A percentile compares a stretch with the other conserved stretches of the same genome.
Conservation (phyloP, 2,329 filamentous ascomycete genomes). For the Colletotrichum liaoningense region DNA sequence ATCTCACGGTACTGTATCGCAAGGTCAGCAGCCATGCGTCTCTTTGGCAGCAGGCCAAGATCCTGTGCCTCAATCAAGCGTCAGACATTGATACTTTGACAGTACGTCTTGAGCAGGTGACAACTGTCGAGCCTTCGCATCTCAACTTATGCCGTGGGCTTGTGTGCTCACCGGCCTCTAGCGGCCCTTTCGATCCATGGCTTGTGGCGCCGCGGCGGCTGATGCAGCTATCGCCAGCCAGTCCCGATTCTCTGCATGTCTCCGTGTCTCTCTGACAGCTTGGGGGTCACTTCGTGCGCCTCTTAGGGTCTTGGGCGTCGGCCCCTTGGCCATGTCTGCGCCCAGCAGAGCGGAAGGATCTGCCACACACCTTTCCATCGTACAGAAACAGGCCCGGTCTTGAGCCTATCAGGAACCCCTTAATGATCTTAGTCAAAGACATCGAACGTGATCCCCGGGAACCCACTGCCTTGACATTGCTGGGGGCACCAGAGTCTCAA, state of each 20-base stretch:
- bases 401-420: slow-evolving; percentile 26
- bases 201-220: slow-evolving; percentile 26
- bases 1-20: slow-evolving; percentile 6
- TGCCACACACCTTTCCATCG: slow-evolving; percentile 18
- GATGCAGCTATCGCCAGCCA: slow-evolving; percentile 33
- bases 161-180: not conserved
- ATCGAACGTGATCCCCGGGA: not conserved
- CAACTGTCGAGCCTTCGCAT: not conserved
- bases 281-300: slow-evolving; percentile 16
- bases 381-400: slow-evolving; percentile 12
- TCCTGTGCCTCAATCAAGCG: not conserved
- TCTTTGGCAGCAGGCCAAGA: not conserved
- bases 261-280: slow-evolving; percentile 2
- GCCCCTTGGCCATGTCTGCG: slow-evolving; percentile 15
- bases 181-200: slow-evolving; percentile 7
- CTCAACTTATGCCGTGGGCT: not conserved
- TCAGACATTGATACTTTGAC: not conserved
- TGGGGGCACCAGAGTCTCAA: not conserved
- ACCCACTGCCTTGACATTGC: not conserved
- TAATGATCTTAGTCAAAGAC: not conserved
- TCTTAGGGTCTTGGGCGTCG: slow-evolving; percentile 19
- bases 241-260: slow-evolving; percentile 21
- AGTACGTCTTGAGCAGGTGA: not conserved
- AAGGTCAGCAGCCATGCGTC: not conserved
- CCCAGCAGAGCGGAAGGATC: slow-evolving; percentile 28